Evolutionary conservation across 2,329 filamentous ascomycete species (phyloP).

Genomic region (Cladosporium oxysporum): DNA sequence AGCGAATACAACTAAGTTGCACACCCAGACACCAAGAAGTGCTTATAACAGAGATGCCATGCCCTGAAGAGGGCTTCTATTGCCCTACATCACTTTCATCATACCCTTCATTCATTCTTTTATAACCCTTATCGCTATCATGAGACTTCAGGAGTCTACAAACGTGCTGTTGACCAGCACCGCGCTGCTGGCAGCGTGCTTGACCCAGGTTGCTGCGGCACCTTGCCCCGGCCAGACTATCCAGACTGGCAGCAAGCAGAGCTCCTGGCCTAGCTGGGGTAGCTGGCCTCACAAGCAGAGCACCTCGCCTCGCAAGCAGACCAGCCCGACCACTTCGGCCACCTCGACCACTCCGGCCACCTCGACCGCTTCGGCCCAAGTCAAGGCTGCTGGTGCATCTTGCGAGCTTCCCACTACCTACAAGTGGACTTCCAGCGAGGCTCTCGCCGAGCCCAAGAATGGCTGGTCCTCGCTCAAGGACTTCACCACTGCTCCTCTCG

Average conservation of each 20-base stretch:
- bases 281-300: no score
- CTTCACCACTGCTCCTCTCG: slow-evolving; percentile 58
- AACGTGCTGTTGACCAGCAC: slow-evolving; percentile 20
- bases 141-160: slow-evolving; percentile 15
- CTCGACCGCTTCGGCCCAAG: slow-evolving; percentile 2
- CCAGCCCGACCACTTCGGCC: not conserved
- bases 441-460: slow-evolving; percentile 54
- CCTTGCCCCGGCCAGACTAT: slow-evolving; percentile 40
- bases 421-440: slow-evolving; percentile 49
- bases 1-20: not conserved
- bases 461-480: slow-evolving; percentile 64
- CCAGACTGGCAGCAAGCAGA: not conserved
- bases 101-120: not conserved
- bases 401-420: slow-evolving; percentile 59
- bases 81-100: slow-evolving; percentile 10
- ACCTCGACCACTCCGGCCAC: not conserved
- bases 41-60: slow-evolving; percentile 14
- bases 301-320: not conserved
- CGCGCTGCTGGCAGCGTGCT: slow-evolving; percentile 19
- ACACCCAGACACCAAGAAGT: slow-evolving; percentile 1
- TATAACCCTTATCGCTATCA: slow-evolving; percentile 12
- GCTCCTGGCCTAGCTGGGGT: not conserved
- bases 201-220: slow-evolving; percentile 7
- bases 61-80: slow-evolving; percentile 14
- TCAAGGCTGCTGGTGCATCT: slow-evolving; percentile 11